Evolutionary conservation across 2,329 filamentous ascomycete genomes (phyloP).

Genomic region (Cryphonectria nitschkei): DNA sequence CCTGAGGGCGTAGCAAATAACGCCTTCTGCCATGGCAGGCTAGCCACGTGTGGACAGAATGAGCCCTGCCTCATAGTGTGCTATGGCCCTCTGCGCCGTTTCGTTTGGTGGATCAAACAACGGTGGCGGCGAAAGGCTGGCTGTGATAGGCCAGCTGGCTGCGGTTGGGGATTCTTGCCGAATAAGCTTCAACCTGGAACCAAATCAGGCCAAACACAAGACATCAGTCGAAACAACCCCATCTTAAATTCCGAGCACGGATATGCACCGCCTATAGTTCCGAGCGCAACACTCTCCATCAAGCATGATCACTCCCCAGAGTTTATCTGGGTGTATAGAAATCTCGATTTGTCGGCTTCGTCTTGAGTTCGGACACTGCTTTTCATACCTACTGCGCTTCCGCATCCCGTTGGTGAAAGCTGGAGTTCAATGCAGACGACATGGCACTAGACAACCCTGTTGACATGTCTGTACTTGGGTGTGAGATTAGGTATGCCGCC

Average conservation of each 20-base stretch:
- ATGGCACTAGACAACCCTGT: background rate
- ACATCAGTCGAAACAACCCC: constrained; percentile 27
- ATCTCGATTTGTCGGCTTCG: background rate
- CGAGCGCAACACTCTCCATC: background rate
- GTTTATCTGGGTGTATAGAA: background rate
- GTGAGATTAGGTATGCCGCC: background rate
- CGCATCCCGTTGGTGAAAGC: background rate
- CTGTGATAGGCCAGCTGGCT: background rate
- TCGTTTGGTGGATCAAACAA: constrained; percentile 5
- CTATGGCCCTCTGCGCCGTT: background rate
- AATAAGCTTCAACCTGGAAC: constrained; percentile 10
- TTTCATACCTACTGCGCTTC: background rate
- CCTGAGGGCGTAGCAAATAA: background rate
- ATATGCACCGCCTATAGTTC: constrained; percentile 17
- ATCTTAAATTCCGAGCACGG: constrained; percentile 14
- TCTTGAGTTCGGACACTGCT: background rate
- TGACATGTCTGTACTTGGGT: background rate
- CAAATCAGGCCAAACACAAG: constrained; percentile 26
- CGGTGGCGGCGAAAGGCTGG: background rate
- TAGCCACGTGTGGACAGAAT: background rate
- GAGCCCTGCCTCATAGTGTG: background rate
- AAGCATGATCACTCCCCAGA: background rate
- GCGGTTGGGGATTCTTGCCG: background rate
- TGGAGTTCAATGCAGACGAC: background rate
- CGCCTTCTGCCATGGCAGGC: background rate